Evolutionary conservation across 768 basidiomycete species (phyloP), one percentile per base, ranked within the genome.

Genomic region (Myochromella boudieri): DNA sequence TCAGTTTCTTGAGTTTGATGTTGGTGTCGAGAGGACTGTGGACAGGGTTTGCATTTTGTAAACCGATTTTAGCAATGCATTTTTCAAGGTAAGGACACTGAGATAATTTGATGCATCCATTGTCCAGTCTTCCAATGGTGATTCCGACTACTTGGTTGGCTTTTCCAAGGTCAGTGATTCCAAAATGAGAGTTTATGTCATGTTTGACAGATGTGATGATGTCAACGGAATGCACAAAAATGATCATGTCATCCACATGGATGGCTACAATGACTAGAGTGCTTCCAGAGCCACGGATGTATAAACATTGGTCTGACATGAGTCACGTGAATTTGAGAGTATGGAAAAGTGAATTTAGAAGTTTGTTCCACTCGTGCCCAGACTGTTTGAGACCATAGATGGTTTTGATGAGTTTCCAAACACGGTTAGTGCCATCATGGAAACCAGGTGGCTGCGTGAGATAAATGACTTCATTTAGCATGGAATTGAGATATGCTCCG

Each of bases 401-500:
- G 0, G 62, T 54, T 6, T 58, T 51, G 0, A 50, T 36, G 0
- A 73, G 55, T 1, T 37, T 37, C 25, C 37, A 39, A 12, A 39
- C 22, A n/a, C 22, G 37, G 8, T 8, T 1, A 10, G 37, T 25
- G 6, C 37, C 22, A 22, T 66, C 62, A 1, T 57, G 22, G 29
- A 63, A 72, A 0, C 67, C 64, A 3, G 58, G 53, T 0, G 71
- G 71, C 54, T 73, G 70, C 4, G 37, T 2, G 66, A 76, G 71
- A 34, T 67, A 75, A 3, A 76, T 70, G 24, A 11, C 54, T 31
- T 73, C 62, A 0, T 60, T 43, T 0, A 69, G 33, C 32, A 50
- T 22, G 0, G 64, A 61, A 48, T 69, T 57, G n/a, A 70, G 51
- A 49, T 66, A 44, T 3, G 42, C 44, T 21, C 39, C 46, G 6